Evolutionary conservation across 768 basidiomycete species (phyloP), one percentile per base, ranked within the genome.

Genomic region (Boletus reticulatus): DNA sequence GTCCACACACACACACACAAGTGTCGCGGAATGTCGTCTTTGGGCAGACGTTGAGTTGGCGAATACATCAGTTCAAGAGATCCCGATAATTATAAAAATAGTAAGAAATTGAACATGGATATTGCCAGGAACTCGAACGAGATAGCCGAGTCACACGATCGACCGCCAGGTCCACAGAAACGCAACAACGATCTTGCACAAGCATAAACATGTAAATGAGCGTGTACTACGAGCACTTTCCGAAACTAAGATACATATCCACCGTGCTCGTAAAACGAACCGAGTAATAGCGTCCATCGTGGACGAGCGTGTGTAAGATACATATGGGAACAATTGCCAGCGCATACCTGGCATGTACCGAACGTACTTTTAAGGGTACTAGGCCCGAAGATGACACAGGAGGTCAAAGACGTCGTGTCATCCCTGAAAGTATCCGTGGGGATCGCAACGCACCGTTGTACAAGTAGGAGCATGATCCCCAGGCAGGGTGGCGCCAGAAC

Each of bases 261-360:
- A 19, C 27, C 19, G 14, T 34, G 14, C 39, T 34, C 34, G 14
- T 14, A 8, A 6, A 34, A 50, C 32, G 2, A 38, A 34, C 58
- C 19, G n/a, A 31, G n/a, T 41, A 60, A 24, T 55, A 60, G 20
- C 48, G 48, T 49, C 56, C 57, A 44, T 36, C 16, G 22, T 9
- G 39, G 48, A 58, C 57, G 44, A 39, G 42, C 20, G 34, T 31
- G n/a, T 50, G 37, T 49, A 62, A 44, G 34, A n/a, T 62, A 57
- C 14, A 41, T 46, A 43, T 49, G 17, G 24, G 31, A 50, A 32
- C 44, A 41, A 13, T 17, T 39, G 24, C 49, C 36, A 47, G 41
- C 44, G 39, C 59, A 49, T 6, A 38, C 50, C 32, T 34, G n/a
- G 9, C 36, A 24, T n/a, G 46, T n/a, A 27, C 34, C 44, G 16